These are phyloP conservation scores for Setomelanomma holmii DNA, from an alignment of 2,329 filamentous ascomycete species.

Conservation along the genomic window DNA sequence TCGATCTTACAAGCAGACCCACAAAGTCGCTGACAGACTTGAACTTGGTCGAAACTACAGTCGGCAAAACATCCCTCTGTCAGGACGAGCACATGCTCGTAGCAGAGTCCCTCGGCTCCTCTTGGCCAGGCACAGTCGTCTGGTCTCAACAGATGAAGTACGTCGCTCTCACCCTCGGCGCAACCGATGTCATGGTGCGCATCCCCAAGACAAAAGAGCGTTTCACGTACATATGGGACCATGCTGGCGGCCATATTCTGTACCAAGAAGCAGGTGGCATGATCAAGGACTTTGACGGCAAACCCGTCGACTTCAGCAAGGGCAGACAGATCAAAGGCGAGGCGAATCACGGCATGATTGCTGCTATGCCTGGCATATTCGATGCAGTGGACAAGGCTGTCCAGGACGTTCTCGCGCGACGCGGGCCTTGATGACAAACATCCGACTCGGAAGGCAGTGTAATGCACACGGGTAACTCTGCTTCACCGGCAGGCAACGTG, in stretches of 20 bases:
- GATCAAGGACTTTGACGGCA: constrained; percentile 60
- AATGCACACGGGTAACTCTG: constrained; percentile 6
- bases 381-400: constrained; percentile 36
- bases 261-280: constrained; percentile 59
- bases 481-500: constrained; percentile 29
- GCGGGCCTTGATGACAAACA: not conserved
- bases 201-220: constrained; percentile 54
- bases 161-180: constrained; percentile 59
- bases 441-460: not conserved
- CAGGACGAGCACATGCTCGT: constrained; percentile 47
- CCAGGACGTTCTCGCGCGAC: constrained; percentile 30
- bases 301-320: constrained; percentile 54
- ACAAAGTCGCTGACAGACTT: constrained; percentile 39
- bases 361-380: constrained; percentile 34
- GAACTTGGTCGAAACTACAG: constrained; percentile 57
- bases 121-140: constrained; percentile 59
- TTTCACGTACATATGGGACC: constrained; percentile 63
- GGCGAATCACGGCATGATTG: constrained; percentile 46
- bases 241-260: constrained; percentile 61
- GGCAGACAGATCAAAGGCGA: constrained; percentile 43
- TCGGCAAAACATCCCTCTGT: constrained; percentile 49
- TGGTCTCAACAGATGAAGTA: constrained; percentile 64
- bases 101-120: constrained; percentile 45
- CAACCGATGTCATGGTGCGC: constrained; percentile 58
- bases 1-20: constrained; percentile 29